These are phyloP conservation scores for Quercus tomentella DNA, from an alignment of 331 rosid genomes.

Conservation along the genomic window DNA sequence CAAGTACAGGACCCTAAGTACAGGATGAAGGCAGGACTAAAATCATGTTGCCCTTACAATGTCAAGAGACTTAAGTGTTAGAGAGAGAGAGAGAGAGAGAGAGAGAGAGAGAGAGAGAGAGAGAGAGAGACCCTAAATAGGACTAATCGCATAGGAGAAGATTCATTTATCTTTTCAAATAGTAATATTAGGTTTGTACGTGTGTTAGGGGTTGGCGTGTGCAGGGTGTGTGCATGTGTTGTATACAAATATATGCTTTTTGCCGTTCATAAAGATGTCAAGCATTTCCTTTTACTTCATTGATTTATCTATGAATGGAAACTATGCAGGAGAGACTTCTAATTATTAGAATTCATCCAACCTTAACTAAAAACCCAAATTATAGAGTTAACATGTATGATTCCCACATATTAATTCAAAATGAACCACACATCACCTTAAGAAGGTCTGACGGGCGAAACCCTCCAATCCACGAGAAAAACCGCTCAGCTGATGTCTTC, in stretches of 20 bases:
- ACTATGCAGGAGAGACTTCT: not conserved
- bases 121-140: not conserved
- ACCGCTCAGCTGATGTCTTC: constrained; percentile 78
- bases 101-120: not conserved
- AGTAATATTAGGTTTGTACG: too few species aligned
- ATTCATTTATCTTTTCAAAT: too few species aligned
- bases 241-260: not conserved
- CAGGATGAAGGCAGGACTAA: too few species aligned
- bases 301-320: not conserved
- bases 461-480: constrained; percentile 96
- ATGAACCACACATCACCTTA: constrained; percentile 48
- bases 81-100: not conserved
- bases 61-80: not conserved
- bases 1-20: not conserved
- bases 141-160: not conserved
- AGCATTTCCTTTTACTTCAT: too few species aligned
- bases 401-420: not conserved
- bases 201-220: too few species aligned
- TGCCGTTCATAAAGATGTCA: not conserved
- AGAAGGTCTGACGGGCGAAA: constrained; percentile 94
- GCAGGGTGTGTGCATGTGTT: too few species aligned
- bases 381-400: not conserved
- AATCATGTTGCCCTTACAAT: too few species aligned
- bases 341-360: not conserved
- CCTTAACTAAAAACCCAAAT: not conserved